A percentile compares a stretch with the other conserved stretches of the same genome.
Evolutionary conservation across 345 rosid species (phyloP).

Genomic region (Camelina hispida): DNA sequence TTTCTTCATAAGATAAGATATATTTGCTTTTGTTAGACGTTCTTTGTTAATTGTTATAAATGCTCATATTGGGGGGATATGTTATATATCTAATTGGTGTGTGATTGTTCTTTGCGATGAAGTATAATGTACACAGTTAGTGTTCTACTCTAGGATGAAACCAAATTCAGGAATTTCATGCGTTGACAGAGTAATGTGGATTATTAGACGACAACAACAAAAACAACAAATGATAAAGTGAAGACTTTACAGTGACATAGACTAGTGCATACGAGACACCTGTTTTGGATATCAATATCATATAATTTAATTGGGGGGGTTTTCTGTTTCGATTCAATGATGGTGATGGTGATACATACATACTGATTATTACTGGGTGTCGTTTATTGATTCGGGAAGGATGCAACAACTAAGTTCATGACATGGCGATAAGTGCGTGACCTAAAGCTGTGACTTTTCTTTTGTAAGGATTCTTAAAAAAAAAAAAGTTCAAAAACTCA

Average conservation of each 20-base stretch:
- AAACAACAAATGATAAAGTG: not conserved
- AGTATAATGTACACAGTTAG: not conserved
- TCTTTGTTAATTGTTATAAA: not conserved
- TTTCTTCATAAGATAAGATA: not conserved
- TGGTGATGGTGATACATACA: constrained; percentile 6
- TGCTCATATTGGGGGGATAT: not conserved
- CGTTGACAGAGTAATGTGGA: not conserved
- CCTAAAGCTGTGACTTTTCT: constrained; percentile 13
- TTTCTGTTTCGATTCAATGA: constrained; percentile 7
- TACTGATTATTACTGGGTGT: not conserved
- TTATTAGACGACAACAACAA: not conserved
- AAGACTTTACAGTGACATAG: constrained; percentile 9
- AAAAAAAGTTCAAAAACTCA: constrained; percentile 4
- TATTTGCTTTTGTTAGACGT: not conserved
- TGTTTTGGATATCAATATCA: constrained; percentile 21
- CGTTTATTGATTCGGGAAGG: constrained; percentile 9
- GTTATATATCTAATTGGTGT: not conserved
- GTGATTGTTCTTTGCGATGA: not conserved
- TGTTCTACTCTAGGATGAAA: not conserved
- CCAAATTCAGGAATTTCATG: not conserved
- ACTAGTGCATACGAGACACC: constrained; percentile 21
- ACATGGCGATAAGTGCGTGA: constrained; percentile 24
- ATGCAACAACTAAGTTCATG: constrained; percentile 22
- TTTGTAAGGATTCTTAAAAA: not conserved
- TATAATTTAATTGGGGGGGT: not conserved